Evolutionary conservation across 805 yeast genomes (phyloP).

Genomic region (Nematodospora valgi): DNA sequence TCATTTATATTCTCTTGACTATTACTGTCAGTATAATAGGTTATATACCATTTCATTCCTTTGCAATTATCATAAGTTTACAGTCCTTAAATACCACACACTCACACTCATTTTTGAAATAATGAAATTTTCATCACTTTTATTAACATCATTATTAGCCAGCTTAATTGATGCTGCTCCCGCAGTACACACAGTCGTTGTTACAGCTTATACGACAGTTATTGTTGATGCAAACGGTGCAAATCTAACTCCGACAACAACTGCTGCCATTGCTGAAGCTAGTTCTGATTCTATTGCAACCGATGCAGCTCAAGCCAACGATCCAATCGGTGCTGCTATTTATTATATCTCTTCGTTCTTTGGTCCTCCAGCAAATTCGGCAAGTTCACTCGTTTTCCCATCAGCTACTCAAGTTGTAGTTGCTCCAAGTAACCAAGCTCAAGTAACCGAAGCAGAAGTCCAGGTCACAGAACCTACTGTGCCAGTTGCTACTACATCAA

Average conservation of each 20-base stretch:
- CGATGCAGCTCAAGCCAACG: conserved; percentile 10
- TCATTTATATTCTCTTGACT: no score
- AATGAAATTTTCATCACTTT: conserved; percentile 12
- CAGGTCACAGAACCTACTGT: conserved; percentile 5
- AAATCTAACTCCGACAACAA: conserved; percentile 5
- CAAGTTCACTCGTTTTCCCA: neutral
- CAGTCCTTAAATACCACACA: no score
- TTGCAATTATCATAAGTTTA: no score
- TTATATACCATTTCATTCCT: no score
- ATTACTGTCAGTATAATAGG: no score
- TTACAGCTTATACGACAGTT: conserved; percentile 23
- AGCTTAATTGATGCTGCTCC: conserved; percentile 19
- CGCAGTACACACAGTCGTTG: conserved; percentile 20
- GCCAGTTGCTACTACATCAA: conserved; percentile 10
- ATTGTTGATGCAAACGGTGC: conserved; percentile 12
- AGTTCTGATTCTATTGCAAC: conserved; percentile 11
- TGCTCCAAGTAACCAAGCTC: neutral
- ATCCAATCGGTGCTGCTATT: conserved; percentile 2
- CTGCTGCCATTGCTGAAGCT: conserved; percentile 8
- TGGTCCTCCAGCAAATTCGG: neutral
- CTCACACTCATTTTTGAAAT: no score
- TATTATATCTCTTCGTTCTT: neutral
- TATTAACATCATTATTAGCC: conserved; percentile 15
- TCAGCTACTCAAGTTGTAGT: neutral
- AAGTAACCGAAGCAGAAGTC: conserved; percentile 5